Evolutionary conservation across 2,329 filamentous ascomycete species (phyloP).

Genomic region (Penicillium expansum): DNA sequence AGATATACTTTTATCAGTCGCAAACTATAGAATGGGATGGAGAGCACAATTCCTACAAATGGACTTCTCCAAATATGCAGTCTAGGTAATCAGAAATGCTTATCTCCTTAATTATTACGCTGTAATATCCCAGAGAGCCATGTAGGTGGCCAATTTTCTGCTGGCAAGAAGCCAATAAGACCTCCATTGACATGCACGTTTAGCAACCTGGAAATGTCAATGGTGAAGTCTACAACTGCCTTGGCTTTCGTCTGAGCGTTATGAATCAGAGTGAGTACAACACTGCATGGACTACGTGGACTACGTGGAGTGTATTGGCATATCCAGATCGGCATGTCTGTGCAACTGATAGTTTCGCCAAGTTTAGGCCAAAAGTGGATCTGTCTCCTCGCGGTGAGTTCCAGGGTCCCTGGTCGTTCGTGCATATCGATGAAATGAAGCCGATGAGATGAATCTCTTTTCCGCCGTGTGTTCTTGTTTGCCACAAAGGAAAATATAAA

Average conservation of each 20-base stretch:
- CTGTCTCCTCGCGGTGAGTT: conserved; percentile 1
- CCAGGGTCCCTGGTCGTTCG: background rate
- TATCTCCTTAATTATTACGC: background rate
- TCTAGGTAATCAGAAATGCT: background rate
- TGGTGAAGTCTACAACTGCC: background rate
- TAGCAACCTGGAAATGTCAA: background rate
- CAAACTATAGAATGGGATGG: too few relatives aligned
- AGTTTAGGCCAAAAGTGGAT: background rate
- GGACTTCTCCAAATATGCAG: too few relatives aligned
- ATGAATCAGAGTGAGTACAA: background rate
- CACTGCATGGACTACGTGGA: background rate
- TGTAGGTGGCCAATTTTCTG: too few relatives aligned
- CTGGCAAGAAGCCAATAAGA: background rate
- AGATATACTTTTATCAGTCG: too few relatives aligned
- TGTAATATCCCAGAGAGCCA: too few relatives aligned
- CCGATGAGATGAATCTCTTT: background rate
- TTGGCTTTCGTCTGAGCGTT: background rate
- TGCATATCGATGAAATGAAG: background rate
- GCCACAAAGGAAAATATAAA: background rate
- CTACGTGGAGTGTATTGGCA: background rate
- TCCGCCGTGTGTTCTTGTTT: background rate
- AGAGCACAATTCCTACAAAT: too few relatives aligned
- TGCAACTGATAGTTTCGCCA: background rate
- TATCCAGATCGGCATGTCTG: conserved; percentile 1
- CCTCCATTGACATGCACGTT: background rate